These are phyloP conservation scores for Suillus subalutaceus DNA, from an alignment of 768 basidiomycete genomes.

Conservation along the genomic window DNA sequence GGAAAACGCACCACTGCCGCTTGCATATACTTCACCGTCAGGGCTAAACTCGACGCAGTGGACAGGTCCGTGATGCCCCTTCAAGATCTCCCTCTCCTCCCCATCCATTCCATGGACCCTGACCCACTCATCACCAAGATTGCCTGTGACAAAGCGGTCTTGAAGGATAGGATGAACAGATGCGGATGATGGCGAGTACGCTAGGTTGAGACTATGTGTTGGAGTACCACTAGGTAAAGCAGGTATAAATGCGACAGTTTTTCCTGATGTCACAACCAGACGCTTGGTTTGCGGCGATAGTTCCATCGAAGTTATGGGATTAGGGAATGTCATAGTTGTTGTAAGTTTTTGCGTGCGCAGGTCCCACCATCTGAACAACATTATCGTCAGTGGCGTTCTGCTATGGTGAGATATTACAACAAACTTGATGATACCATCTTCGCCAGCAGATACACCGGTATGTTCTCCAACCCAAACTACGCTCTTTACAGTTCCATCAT, in stretches of 20 bases:
- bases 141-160: conserved; percentile 93
- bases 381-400: conserved; percentile 17
- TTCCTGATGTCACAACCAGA: conserved; percentile 89
- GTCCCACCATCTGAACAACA: conserved; percentile 88
- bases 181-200: conserved; percentile 90
- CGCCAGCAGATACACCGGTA: conserved; percentile 86
- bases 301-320: conserved; percentile 93
- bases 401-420: background rate
- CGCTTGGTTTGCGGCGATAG: conserved; percentile 79
- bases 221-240: conserved; percentile 63
- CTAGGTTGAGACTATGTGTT: conserved; percentile 76
- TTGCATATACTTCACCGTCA: conserved; percentile 97
- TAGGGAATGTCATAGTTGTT: conserved; percentile 70
- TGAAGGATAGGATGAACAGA: conserved; percentile 90
- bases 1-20: conserved; percentile 81
- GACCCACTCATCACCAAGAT: conserved; percentile 92
- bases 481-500: conserved; percentile 90
- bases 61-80: conserved; percentile 97
- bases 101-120: conserved; percentile 90
- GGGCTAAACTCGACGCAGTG: conserved; percentile 93
- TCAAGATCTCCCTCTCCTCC: conserved; percentile 86
- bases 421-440: conserved; percentile 90
- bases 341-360: conserved; percentile 75
- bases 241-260: conserved; percentile 90
- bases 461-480: conserved; percentile 92